Percentiles rank a stretch among this genome's conserved stretches.
These are phyloP conservation scores for Vanrija pseudolonga DNA, from an alignment of 1,284 basidiomycete species.

Conservation along the genomic window DNA sequence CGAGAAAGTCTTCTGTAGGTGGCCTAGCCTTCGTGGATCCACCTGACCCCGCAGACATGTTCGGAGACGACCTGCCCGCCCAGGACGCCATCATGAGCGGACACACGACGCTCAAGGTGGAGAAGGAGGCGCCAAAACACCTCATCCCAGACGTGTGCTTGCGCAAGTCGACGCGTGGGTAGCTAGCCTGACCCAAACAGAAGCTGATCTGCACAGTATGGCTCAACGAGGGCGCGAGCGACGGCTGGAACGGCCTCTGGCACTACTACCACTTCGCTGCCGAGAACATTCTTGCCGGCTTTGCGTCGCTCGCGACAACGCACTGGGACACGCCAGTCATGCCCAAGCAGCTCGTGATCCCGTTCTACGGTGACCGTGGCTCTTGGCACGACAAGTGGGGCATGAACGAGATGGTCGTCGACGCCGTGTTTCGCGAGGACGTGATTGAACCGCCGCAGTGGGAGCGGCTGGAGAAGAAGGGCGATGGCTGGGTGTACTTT, in stretches of 20 bases:
- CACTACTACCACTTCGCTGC: conserved; percentile 26
- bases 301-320: background rate
- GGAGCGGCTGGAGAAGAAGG: conserved; percentile 4
- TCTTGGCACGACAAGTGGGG: conserved; percentile 21
- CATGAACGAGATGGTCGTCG: conserved; percentile 20
- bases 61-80: conserved; percentile 4
- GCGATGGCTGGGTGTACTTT: conserved; percentile 13
- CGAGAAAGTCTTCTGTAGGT: conserved; percentile 19
- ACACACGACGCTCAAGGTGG: background rate
- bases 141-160: background rate
- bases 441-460: conserved; percentile 14
- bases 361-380: background rate
- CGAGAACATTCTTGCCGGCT: conserved; percentile 17
- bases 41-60: conserved; percentile 6
- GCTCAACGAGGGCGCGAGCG: conserved; percentile 19
- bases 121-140: background rate
- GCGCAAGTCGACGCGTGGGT: background rate
- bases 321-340: background rate
- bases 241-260: conserved; percentile 15
- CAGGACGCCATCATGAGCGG: conserved; percentile 15
- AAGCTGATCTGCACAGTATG: conserved; percentile 11
- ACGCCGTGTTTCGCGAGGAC: conserved; percentile 17
- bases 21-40: background rate
- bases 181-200: background rate
- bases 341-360: conserved; percentile 21